phyloP scores from a whole-genome alignment of 805 yeast species.

The Spathaspora boniae region DNA sequence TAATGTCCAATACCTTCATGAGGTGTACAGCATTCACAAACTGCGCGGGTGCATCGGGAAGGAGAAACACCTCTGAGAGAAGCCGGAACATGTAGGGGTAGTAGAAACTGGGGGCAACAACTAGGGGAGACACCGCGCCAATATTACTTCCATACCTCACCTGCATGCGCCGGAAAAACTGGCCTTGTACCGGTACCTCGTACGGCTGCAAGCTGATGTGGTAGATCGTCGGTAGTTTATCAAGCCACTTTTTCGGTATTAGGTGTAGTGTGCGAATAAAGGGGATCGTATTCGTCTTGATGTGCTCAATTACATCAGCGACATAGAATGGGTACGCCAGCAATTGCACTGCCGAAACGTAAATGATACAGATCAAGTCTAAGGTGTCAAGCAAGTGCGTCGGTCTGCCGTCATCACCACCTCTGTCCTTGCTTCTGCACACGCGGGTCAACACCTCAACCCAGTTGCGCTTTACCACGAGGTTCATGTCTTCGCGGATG shows the following conservation, averaged over 20 bases:
- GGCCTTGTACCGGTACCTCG: constrained; percentile 36
- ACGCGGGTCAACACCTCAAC: constrained; percentile 16
- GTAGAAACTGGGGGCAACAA: constrained; percentile 22
- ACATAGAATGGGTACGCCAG: constrained; percentile 47
- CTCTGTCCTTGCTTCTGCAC: constrained; percentile 4
- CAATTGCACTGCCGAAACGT: constrained; percentile 47
- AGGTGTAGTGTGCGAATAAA: constrained; percentile 37
- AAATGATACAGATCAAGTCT: constrained; percentile 40
- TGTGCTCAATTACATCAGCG: constrained; percentile 43
- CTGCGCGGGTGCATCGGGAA: constrained; percentile 47
- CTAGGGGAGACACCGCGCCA: neutral
- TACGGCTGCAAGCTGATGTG: constrained; percentile 37
- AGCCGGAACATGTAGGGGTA: constrained; percentile 39
- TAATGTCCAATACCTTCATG: constrained; percentile 9
- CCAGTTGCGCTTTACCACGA: constrained; percentile 34
- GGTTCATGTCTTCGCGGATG: constrained; percentile 16
- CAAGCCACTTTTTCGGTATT: constrained; percentile 37
- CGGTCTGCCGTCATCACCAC: constrained; percentile 1
- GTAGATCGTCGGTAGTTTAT: constrained; percentile 37
- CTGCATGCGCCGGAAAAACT: constrained; percentile 24
- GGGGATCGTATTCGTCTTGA: constrained; percentile 46
- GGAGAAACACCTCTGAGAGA: constrained; percentile 42
- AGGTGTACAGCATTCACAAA: constrained; percentile 29
- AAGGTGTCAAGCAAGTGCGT: constrained; percentile 10
- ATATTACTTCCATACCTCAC: constrained; percentile 6